Evolutionary conservation across 495 filamentous ascomycete species (phyloP), one percentile per base, ranked within the genome.

Genomic region (Sphaerosporella brunnea): DNA sequence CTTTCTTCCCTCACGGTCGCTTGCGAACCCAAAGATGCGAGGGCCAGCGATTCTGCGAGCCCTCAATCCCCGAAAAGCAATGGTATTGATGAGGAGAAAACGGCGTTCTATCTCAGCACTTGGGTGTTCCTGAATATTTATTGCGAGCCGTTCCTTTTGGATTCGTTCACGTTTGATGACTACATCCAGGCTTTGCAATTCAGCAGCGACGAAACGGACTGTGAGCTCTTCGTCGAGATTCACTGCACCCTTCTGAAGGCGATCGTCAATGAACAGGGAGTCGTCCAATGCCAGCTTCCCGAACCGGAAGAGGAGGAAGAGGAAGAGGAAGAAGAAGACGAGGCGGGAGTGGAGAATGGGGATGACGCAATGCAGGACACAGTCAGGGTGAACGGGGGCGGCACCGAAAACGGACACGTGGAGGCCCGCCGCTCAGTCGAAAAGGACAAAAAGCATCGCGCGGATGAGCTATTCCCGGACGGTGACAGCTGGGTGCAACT

Each of bases 61-160:
- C 53, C 55, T 0, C 46, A 40, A 26, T 54, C 56, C 24, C 55
- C 51, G 13, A 53, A 51, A 11, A 45, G 44, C 5, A 59, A 59
- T 26, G 56, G 48, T 16, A 59, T 59, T 11, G 56, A 59, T 13
- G 56, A 59, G 30, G 52, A 54, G 23, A 52, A 59, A 21, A 47
- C 53, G 28, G 45, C 51, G 9, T 59, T 55, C 42, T 59, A 59
- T 48, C 56, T 59, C 24, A 59, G 56, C 63, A 84, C 79, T 0
- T 97, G 92, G 92, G 81, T 93, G 51, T 94, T 87, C 4, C 70
- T 97, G 20, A 96, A 93, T 57, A 88, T 96, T 25, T 94, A 92
- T 58, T 92, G 84, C 55, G 82, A 93, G 58, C 79, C 94, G 8
- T 93, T 84, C 55, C 74, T 82, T 52, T 70, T 97, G 19, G 90